phyloP scores from a whole-genome alignment of 176 grass and related monocot genomes.

The Triticum monococcum region DNA sequence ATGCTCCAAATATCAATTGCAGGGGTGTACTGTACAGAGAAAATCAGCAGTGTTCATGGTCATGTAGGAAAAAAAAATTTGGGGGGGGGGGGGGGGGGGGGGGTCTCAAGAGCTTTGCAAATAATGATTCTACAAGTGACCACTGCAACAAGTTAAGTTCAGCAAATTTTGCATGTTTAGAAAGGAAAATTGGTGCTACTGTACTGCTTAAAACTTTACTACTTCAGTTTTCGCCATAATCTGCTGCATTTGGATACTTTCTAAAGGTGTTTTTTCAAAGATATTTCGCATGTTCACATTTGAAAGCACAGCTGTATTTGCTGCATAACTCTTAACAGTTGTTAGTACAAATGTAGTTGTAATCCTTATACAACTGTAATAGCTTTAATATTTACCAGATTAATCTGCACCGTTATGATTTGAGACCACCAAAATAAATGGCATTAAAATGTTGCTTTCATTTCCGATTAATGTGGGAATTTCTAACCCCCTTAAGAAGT shows the following conservation, averaged over 20 bases:
- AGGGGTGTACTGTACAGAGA: slow-evolving; percentile 57
- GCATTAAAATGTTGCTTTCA: neutral
- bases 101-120: neutral
- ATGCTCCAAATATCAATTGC: slow-evolving; percentile 94
- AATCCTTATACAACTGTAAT: neutral
- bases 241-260: neutral
- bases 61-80: slow-evolving; percentile 11
- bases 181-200: neutral
- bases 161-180: slow-evolving; percentile 12
- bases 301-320: neutral
- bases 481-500: neutral
- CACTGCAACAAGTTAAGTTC: slow-evolving; percentile 15
- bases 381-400: neutral
- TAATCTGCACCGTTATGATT: neutral
- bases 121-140: neutral
- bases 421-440: neutral
- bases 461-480: neutral
- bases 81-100: no score
- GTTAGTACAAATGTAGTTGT: neutral
- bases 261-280: neutral
- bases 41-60: neutral
- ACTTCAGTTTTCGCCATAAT: neutral
- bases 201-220: neutral
- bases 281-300: neutral
- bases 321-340: neutral